Conservation (phyloP, 1,139 yeast genomes). For the Pichia sp. region DNA sequence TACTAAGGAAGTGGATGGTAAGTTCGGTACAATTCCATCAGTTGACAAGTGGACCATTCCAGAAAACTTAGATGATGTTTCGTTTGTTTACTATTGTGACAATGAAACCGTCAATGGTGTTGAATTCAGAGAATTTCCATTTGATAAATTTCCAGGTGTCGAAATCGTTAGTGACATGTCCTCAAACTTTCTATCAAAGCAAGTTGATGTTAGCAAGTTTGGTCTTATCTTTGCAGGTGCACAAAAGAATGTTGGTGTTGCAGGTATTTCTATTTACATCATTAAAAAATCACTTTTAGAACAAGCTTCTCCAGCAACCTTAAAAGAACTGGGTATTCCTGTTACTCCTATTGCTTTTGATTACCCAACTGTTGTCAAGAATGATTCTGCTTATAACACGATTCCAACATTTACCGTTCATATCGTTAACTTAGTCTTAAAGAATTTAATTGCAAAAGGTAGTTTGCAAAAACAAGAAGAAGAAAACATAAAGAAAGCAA, state of each 20-base stretch:
- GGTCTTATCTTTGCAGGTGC: conserved; percentile 96
- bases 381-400: conserved; percentile 92
- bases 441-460: conserved; percentile 56
- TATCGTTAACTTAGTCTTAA: conserved; percentile 72
- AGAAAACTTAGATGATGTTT: conserved; percentile 43
- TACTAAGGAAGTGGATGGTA: conserved; percentile 49
- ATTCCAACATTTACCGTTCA: conserved; percentile 90
- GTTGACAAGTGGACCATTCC: conserved; percentile 55
- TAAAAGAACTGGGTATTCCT: conserved; percentile 57
- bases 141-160: conserved; percentile 57
- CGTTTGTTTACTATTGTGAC: conserved; percentile 87
- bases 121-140: conserved; percentile 60
- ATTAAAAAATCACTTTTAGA: conserved; percentile 73
- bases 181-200: conserved; percentile 79
- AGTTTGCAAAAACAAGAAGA: conserved; percentile 51
- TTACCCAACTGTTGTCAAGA: conserved; percentile 76
- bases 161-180: conserved; percentile 93
- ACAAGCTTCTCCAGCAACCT: conserved; percentile 58
- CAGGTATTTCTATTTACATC: conserved; percentile 88
- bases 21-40: conserved; percentile 65
- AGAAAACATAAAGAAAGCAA: conserved; percentile 39
- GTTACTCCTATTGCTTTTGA: conserved; percentile 84
- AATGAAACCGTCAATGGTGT: conserved; percentile 95
- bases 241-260: conserved; percentile 93
- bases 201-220: conserved; percentile 73